Conservation (phyloP, 2,329 filamentous ascomycete species). For the Verticillium albo-atrum region DNA sequence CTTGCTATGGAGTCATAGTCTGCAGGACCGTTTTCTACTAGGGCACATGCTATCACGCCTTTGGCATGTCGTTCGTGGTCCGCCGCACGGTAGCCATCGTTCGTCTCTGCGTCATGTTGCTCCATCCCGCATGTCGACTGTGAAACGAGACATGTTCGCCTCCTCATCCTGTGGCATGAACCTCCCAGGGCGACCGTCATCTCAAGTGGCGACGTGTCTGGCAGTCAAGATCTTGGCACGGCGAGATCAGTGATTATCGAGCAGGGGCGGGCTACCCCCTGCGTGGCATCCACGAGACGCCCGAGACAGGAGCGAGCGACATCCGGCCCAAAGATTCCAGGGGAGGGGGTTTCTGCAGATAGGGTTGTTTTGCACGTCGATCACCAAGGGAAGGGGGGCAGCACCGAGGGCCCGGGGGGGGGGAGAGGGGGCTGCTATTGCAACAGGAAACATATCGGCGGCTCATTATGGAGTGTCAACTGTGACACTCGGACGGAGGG, state of each 20-base stretch:
- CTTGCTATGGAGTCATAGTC: background rate
- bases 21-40: background rate
- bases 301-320: background rate
- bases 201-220: background rate
- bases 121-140: background rate
- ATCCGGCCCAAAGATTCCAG: background rate
- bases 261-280: background rate
- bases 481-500: background rate
- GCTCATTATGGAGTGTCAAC: background rate
- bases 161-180: background rate
- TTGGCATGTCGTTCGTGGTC: background rate
- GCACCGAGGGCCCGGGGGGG: too few relatives aligned
- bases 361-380: background rate
- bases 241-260: background rate
- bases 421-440: background rate
- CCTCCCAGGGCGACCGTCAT: background rate
- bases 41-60: background rate
- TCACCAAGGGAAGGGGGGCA: background rate
- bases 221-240: background rate
- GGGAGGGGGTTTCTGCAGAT: background rate
- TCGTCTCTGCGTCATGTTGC: background rate
- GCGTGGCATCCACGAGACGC: background rate
- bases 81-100: background rate
- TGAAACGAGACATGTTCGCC: background rate
- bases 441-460: background rate